These are phyloP conservation scores for Cryptococcus jaspeensis DNA, from an alignment of 1,284 basidiomycete species.

Conservation along the genomic window DNA sequence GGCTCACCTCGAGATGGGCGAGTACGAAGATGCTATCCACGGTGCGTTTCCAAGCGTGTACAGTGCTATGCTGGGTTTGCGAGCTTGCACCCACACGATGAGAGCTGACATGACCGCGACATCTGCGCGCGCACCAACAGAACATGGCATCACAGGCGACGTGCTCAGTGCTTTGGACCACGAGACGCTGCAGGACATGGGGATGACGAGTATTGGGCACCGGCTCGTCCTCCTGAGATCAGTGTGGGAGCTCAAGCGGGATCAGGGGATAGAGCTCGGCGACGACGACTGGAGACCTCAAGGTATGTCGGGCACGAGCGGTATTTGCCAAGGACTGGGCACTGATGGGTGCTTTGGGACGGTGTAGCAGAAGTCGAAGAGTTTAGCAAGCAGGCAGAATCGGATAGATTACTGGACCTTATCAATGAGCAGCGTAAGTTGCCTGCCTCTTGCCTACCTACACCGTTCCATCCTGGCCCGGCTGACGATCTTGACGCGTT, in stretches of 20 bases:
- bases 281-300: conserved; percentile 85
- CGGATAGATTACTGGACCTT: conserved; percentile 67
- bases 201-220: conserved; percentile 80
- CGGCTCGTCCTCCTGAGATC: conserved; percentile 82
- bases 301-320: conserved; percentile 59
- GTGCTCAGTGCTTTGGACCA: conserved; percentile 77
- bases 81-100: neutral
- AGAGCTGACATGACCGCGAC: neutral
- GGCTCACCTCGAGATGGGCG: conserved; percentile 68
- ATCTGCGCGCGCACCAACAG: conserved; percentile 53
- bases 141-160: conserved; percentile 87
- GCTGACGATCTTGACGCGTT: conserved; percentile 5
- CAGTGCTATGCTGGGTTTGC: neutral
- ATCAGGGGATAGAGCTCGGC: conserved; percentile 76
- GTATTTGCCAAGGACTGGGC: neutral
- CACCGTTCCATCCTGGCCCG: no score
- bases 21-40: conserved; percentile 64
- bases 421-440: conserved; percentile 71
- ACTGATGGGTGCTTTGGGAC: neutral
- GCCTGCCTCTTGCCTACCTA: neutral
- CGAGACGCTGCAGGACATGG: conserved; percentile 77
- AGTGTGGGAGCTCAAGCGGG: conserved; percentile 83
- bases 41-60: conserved; percentile 31
- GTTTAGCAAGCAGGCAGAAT: conserved; percentile 46
- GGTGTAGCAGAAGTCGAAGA: conserved; percentile 24